These are phyloP conservation scores for Mucor velutinosus DNA, from an alignment of 371 early-diverging fungal species.

Conservation along the genomic window DNA sequence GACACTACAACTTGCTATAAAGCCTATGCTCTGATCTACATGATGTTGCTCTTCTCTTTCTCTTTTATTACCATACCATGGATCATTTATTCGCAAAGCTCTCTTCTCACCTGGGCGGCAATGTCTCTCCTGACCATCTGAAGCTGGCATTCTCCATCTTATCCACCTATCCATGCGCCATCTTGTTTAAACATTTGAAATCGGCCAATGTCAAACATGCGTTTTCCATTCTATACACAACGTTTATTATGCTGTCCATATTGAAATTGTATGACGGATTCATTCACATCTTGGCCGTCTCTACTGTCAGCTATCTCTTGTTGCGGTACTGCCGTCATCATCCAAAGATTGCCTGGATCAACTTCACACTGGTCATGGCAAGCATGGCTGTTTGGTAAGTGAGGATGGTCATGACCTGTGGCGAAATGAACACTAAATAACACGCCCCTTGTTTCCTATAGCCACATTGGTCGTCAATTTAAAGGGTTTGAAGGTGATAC, in stretches of 20 bases:
- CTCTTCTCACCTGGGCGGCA: conserved; percentile 23
- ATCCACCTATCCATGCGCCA: conserved; percentile 57
- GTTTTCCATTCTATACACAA: conserved; percentile 68
- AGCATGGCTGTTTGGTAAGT: conserved; percentile 77
- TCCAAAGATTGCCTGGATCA: conserved; percentile 60
- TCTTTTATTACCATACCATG: conserved; percentile 11
- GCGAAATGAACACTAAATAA: background rate
- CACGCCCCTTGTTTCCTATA: conserved; percentile 22
- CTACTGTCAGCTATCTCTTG: conserved; percentile 61
- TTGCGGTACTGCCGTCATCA: conserved; percentile 36
- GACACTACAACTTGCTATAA: background rate
- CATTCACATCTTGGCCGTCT: conserved; percentile 61
- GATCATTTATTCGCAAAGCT: conserved; percentile 25
- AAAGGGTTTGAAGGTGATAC: conserved; percentile 52
- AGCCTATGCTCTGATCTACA: background rate
- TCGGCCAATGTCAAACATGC: conserved; percentile 63
- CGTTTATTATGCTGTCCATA: conserved; percentile 61
- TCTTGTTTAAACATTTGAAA: conserved; percentile 53
- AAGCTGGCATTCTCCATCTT: conserved; percentile 58
- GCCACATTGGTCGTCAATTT: conserved; percentile 65
- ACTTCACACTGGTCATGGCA: conserved; percentile 72
- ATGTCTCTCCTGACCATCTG: conserved; percentile 53
- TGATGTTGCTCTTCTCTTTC: background rate
- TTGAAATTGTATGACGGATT: conserved; percentile 64
- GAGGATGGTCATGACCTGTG: background rate